Conservation (phyloP, 352 stramenopile genomes). For the Elongisporangium anandrum region DNA sequence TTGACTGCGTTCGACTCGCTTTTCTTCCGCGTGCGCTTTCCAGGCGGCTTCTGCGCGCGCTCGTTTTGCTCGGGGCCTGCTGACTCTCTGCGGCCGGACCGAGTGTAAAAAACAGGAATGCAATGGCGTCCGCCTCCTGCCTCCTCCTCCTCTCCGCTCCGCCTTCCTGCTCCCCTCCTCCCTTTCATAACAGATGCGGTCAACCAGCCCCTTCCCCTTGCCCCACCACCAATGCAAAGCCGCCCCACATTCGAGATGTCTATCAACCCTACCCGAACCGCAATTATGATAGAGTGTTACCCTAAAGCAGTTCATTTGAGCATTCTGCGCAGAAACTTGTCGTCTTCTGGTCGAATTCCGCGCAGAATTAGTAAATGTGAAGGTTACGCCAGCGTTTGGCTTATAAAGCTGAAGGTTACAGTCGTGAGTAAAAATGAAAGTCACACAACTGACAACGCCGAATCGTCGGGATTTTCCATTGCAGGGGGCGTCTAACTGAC, state of each 20-base stretch:
- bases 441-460: not conserved
- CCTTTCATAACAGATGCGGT: conserved; percentile 1
- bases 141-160: not conserved
- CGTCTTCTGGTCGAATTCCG: not conserved
- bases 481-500: not conserved
- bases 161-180: conserved; percentile 2
- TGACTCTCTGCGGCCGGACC: not conserved
- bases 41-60: not conserved
- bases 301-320: not conserved
- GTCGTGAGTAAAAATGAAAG: not conserved
- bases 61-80: not conserved
- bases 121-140: conserved; percentile 1
- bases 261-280: not conserved
- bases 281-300: not conserved
- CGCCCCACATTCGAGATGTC: not conserved
- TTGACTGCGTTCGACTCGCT: not conserved
- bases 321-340: not conserved
- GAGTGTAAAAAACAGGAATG: conserved; percentile 1
- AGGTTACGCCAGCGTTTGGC: not conserved
- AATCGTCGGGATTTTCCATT: not conserved
- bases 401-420: not conserved
- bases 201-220: conserved; percentile 1
- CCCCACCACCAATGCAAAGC: not conserved
- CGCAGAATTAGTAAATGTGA: not conserved
- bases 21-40: not conserved